Conservation (phyloP, 2,329 filamentous ascomycete genomes). For the Talaromyces sp. region DNA sequence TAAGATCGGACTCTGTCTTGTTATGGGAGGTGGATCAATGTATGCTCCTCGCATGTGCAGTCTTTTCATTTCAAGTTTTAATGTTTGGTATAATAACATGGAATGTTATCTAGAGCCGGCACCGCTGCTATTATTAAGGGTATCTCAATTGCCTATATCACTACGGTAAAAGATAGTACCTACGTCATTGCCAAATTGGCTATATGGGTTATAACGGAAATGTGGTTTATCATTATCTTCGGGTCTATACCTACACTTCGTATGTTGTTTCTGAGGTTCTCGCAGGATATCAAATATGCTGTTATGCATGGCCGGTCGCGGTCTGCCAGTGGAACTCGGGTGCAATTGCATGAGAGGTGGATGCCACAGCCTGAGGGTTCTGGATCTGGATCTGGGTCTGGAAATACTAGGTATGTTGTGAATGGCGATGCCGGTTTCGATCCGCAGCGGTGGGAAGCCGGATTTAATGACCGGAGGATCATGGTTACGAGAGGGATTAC, state of each 20-base stretch:
- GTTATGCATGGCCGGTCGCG: background rate
- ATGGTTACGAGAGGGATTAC: too few relatives aligned
- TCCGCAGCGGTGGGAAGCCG: too few relatives aligned
- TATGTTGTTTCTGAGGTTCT: background rate
- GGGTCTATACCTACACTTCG: background rate
- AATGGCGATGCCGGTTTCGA: too few relatives aligned
- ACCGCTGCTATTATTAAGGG: background rate
- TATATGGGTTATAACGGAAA: background rate
- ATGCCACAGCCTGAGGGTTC: too few relatives aligned
- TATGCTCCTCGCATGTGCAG: background rate
- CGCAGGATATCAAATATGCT: background rate
- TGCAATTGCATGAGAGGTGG: too few relatives aligned
- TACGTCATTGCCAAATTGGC: background rate
- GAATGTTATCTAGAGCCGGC: background rate
- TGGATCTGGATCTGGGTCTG: too few relatives aligned
- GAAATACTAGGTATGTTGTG: too few relatives aligned
- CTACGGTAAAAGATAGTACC: background rate
- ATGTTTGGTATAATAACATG: background rate
- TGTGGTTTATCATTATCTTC: background rate
- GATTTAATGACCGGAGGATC: too few relatives aligned
- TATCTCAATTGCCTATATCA: background rate
- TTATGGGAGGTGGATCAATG: constrained; percentile 17
- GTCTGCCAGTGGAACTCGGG: too few relatives aligned
- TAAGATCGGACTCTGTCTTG: constrained; percentile 20
- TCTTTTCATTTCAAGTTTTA: too few relatives aligned